Conservation (phyloP, 257 asterid genomes). For the Hygrophila difformis region DNA sequence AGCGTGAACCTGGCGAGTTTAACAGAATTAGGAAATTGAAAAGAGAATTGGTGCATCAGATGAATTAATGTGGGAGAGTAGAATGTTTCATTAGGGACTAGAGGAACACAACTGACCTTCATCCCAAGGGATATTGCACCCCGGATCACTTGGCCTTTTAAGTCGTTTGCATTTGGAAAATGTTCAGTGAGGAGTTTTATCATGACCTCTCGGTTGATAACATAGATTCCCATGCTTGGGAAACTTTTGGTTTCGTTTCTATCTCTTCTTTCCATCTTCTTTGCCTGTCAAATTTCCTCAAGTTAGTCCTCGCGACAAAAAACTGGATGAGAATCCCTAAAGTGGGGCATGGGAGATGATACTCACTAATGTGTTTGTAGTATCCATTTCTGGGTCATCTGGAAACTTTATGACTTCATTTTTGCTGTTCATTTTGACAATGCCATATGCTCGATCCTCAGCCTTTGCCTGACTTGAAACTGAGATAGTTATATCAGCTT, state of each 20-base stretch:
- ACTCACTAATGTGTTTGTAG: constrained; percentile 26
- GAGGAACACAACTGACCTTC: constrained; percentile 37
- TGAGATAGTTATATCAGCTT: constrained; percentile 52
- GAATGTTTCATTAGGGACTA: not conserved
- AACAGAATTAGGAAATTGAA: not conserved
- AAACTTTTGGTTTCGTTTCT: constrained; percentile 10
- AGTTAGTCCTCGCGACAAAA: too few species aligned
- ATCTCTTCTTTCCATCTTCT: constrained; percentile 4
- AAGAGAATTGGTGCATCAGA: not conserved
- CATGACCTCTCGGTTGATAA: constrained; percentile 54
- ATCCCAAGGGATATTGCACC: constrained; percentile 75
- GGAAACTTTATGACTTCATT: constrained; percentile 40
- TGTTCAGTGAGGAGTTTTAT: constrained; percentile 50
- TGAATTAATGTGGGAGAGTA: not conserved
- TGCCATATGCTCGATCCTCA: constrained; percentile 43
- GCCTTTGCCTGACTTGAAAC: constrained; percentile 23
- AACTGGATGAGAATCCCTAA: too few species aligned
- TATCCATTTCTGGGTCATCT: constrained; percentile 20
- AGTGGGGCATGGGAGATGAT: too few species aligned
- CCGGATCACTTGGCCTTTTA: constrained; percentile 55
- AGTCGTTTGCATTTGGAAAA: constrained; percentile 60
- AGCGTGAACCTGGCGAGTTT: constrained; percentile 38
- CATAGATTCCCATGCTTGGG: constrained; percentile 80
- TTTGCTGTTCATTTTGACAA: constrained; percentile 30
- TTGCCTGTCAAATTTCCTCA: too few species aligned